Percentiles rank a stretch among this genome's conserved stretches.
Conservation (phyloP, 768 basidiomycete genomes). For the Mycena pura region DNA sequence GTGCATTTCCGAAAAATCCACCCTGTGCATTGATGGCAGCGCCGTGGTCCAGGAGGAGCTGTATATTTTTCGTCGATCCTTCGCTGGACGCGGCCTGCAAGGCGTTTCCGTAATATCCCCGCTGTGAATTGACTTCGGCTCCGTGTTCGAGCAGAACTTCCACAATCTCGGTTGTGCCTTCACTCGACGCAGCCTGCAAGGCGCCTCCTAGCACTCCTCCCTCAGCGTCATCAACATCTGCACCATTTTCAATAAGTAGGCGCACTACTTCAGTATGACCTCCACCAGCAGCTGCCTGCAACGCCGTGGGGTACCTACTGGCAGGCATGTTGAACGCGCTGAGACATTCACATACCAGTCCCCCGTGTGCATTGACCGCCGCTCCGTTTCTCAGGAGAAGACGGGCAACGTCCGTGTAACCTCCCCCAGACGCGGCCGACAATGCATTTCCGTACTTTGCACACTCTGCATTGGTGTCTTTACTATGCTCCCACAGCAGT, state of each 20-base stretch:
- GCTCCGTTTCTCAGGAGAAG: not conserved
- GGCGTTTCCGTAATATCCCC: not conserved
- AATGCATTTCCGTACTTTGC: not conserved
- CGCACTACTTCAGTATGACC: not conserved
- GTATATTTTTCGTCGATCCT: not conserved
- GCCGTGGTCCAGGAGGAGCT: not conserved
- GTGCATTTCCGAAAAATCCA: not conserved
- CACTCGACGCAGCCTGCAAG: not conserved
- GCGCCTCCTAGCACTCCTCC: not conserved
- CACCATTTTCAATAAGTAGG: not conserved
- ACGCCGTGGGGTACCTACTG: not conserved
- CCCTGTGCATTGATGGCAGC: not conserved
- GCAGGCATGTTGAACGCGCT: too few species aligned
- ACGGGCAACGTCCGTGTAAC: not conserved
- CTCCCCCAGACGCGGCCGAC: not conserved
- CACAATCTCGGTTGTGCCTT: not conserved
- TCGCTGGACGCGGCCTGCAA: not conserved
- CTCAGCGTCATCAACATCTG: not conserved
- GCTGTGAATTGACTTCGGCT: constrained; percentile 1
- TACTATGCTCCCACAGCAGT: not conserved
- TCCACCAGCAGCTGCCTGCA: not conserved
- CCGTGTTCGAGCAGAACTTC: not conserved
- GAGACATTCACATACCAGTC: too few species aligned
- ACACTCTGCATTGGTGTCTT: not conserved
- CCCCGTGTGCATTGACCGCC: not conserved